phyloP scores from a whole-genome alignment of 441 rosid genomes.

The Pelargonium citronellum region DNA sequence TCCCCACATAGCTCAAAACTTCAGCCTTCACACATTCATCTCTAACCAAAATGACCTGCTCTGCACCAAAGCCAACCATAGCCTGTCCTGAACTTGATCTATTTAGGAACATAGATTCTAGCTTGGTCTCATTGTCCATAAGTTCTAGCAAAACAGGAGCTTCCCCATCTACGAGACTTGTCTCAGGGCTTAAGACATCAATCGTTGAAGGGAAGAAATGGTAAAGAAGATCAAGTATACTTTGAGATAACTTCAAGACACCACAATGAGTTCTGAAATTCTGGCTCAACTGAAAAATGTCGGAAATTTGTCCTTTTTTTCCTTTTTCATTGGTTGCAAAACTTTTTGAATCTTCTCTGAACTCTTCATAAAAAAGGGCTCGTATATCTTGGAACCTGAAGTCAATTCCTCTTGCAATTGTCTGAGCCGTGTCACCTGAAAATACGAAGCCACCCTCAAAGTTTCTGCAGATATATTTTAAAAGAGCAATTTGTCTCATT shows the following conservation, averaged over 20 bases:
- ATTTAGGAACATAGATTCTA: constrained; percentile 11
- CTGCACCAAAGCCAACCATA: constrained; percentile 14
- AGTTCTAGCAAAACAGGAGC: constrained; percentile 15
- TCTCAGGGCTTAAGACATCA: constrained; percentile 15
- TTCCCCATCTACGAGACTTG: constrained; percentile 13
- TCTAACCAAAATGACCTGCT: constrained; percentile 23
- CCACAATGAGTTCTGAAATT: constrained; percentile 19
- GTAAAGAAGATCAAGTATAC: constrained; percentile 14
- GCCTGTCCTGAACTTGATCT: background rate
- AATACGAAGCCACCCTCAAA: constrained; percentile 18
- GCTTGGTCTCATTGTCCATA: background rate
- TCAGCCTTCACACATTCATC: constrained; percentile 15
- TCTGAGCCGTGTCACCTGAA: constrained; percentile 17
- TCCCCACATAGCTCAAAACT: constrained; percentile 16
- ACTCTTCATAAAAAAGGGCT: constrained; percentile 20
- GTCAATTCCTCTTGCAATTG: constrained; percentile 30
- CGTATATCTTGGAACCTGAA: constrained; percentile 33
- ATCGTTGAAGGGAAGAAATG: constrained; percentile 15
- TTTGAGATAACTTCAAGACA: constrained; percentile 18
- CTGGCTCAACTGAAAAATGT: constrained; percentile 9
- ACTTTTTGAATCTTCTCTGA: background rate
- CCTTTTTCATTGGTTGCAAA: background rate
- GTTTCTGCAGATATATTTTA: constrained; percentile 18
- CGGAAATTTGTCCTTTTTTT: background rate
- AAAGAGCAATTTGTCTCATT: constrained; percentile 22